Percentiles rank a stretch among this genome's conserved stretches.
These are phyloP conservation scores for Oehlia diaphana DNA, from an alignment of 192 early-diverging fungal species.

Conservation along the genomic window DNA sequence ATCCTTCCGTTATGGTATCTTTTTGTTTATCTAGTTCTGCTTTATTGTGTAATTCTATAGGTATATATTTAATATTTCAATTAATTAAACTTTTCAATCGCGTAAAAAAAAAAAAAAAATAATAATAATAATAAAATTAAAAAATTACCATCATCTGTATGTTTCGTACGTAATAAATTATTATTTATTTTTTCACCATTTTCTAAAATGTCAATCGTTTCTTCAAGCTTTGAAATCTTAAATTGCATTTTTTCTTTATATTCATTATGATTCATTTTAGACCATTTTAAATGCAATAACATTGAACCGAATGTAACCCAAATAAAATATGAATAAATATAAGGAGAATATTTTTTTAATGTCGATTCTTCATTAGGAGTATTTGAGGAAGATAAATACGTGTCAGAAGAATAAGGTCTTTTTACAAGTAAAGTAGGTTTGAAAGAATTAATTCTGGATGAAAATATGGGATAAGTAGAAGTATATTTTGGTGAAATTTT, in stretches of 20 bases:
- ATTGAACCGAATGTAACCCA: background rate
- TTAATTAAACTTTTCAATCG: background rate
- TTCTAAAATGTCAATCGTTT: background rate
- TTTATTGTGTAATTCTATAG: background rate
- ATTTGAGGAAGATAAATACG: background rate
- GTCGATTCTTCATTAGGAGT: background rate
- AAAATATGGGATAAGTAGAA: background rate
- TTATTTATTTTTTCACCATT: background rate
- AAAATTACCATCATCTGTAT: background rate
- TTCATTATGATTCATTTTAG: slow-evolving; percentile 1
- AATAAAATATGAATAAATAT: background rate
- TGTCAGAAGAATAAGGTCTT: background rate
- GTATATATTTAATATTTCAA: background rate
- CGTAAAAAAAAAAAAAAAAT: background rate
- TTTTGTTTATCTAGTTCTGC: background rate
- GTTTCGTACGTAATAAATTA: background rate
- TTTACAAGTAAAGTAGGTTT: background rate
- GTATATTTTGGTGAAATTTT: background rate
- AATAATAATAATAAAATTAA: background rate
- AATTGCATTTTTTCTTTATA: background rate
- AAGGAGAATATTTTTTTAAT: background rate
- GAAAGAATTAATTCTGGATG: background rate
- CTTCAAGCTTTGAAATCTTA: slow-evolving; percentile 3
- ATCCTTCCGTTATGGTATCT: too few relatives aligned
- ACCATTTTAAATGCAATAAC: background rate